A percentile compares a stretch with the other conserved stretches of the same genome.
Evolutionary conservation across 352 stramenopile species (phyloP).

Genomic region (Elongisporangium undulatum): DNA sequence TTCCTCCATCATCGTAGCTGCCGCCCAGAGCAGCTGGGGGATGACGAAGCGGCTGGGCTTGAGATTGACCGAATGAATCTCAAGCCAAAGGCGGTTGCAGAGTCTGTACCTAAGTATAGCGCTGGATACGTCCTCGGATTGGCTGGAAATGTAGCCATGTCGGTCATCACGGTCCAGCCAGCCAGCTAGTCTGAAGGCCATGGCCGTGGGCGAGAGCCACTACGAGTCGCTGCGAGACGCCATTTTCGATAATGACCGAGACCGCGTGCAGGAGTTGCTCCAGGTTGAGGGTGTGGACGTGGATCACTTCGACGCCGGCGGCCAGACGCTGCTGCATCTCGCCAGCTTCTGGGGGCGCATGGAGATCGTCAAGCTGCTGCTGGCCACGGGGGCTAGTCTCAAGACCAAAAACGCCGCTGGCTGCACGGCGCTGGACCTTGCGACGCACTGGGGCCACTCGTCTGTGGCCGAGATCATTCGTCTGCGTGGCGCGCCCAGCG

Average conservation of each 20-base stretch:
- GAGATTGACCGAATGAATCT: neutral
- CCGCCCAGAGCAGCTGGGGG: no score
- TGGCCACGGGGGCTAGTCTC: constrained; percentile 52
- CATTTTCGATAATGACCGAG: constrained; percentile 64
- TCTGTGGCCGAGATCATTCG: constrained; percentile 64
- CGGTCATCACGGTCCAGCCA: no score
- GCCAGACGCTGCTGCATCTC: constrained; percentile 69
- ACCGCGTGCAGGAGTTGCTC: constrained; percentile 41
- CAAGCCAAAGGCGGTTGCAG: neutral
- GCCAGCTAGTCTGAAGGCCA: neutral
- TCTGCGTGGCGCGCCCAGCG: constrained; percentile 49
- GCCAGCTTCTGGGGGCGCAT: constrained; percentile 74
- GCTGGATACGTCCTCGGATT: constrained; percentile 3
- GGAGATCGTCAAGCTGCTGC: constrained; percentile 52
- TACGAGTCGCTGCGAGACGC: constrained; percentile 70
- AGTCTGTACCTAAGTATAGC: neutral
- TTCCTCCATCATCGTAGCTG: constrained; percentile 3
- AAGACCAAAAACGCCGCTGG: constrained; percentile 70
- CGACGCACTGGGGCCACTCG: constrained; percentile 73
- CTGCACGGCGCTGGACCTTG: constrained; percentile 65
- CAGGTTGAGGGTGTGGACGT: constrained; percentile 34
- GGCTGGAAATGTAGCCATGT: neutral
- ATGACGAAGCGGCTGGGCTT: neutral
- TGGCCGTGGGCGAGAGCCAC: constrained; percentile 25
- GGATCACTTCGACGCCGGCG: constrained; percentile 67